phyloP scores from a whole-genome alignment of 1,284 basidiomycete species.

The Bondarzewia mesenterica region DNA sequence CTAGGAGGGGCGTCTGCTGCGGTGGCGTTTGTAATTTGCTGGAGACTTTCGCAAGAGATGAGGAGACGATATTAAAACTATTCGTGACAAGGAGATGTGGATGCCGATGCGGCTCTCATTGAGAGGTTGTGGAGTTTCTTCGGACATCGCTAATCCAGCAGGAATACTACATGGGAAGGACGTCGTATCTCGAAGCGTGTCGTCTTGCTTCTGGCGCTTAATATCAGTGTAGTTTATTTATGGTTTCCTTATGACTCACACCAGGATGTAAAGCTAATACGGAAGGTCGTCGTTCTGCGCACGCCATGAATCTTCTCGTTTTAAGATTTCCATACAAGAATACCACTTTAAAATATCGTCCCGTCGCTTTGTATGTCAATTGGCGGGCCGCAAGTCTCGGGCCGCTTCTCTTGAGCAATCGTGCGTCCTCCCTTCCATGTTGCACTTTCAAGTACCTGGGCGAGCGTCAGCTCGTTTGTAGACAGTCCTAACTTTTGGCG shows the following conservation, averaged over 20 bases:
- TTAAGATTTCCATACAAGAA: too few species aligned
- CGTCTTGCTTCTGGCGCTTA: too few species aligned
- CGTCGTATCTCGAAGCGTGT: too few species aligned
- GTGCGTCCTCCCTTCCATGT: constrained; percentile 96
- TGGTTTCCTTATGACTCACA: too few species aligned
- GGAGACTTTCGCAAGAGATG: constrained; percentile 55
- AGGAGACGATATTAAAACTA: constrained; percentile 19
- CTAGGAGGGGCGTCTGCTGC: constrained; percentile 68
- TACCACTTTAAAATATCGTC: constrained; percentile 72
- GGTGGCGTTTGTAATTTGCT: constrained; percentile 63
- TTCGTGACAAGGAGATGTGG: background rate
- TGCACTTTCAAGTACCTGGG: constrained; percentile 88
- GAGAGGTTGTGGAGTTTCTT: too few species aligned
- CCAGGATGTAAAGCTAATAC: too few species aligned
- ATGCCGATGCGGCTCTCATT: too few species aligned
- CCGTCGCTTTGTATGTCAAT: constrained; percentile 84
- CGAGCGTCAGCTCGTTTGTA: constrained; percentile 51
- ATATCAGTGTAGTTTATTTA: too few species aligned
- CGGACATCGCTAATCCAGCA: too few species aligned
- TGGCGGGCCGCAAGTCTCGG: constrained; percentile 73
- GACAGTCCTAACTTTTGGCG: constrained; percentile 48
- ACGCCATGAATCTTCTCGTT: too few species aligned
- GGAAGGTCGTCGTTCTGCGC: too few species aligned
- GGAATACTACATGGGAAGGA: too few species aligned
- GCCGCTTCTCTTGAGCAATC: constrained; percentile 76